Base-by-base conservation (phyloP, 148 eudicot species). In the Silene latifolia region DNA sequence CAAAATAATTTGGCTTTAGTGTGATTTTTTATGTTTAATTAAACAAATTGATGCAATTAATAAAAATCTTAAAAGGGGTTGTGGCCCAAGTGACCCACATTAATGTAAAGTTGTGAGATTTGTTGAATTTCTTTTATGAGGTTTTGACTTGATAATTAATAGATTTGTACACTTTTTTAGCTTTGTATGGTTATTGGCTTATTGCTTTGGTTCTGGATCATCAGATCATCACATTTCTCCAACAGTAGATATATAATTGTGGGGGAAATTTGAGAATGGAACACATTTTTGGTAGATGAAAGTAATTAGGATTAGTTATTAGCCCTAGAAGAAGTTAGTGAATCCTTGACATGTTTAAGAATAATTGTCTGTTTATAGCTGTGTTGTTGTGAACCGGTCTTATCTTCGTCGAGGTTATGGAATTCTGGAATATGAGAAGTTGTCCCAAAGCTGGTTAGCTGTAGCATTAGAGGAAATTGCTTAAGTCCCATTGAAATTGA, bases 61-160 rank as follows among this genome's bases (percentile, higher is more conserved):
- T 60, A 18, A 24, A 19, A 80, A 20, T 54, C 44, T 53, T 21
- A 32, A 74, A 72, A 68, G 63, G 42, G 61, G 72, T 9, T 80
- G 71, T 71, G 76, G 72, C 80, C 77, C 73, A 74, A 83, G 81
- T 83, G 86, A 81, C 81, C 83, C 81, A 78, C 83, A 74, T 74
- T 77, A 63, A 58, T 83, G 77, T 80, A 80, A 74, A 80, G 76
- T 71, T 74, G 23, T 15, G 63, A 17, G 63, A 73, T 80, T 67
- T 71, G 56, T 60, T 35, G 39, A 60, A 56, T 58, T 51, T 74
- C 54, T 58, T 77, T 67, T 66, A 74, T 59, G 72, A 62, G 74
- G 65, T 67, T 64, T 39, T 69, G 64, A 63, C 54, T 63, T 62
- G 58, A 48, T 20, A 29, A 27, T 60, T 9, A 48, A 44, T 72